These are phyloP conservation scores for Juglanconis sp. DNA, from an alignment of 2,329 filamentous ascomycete species.

Conservation along the genomic window DNA sequence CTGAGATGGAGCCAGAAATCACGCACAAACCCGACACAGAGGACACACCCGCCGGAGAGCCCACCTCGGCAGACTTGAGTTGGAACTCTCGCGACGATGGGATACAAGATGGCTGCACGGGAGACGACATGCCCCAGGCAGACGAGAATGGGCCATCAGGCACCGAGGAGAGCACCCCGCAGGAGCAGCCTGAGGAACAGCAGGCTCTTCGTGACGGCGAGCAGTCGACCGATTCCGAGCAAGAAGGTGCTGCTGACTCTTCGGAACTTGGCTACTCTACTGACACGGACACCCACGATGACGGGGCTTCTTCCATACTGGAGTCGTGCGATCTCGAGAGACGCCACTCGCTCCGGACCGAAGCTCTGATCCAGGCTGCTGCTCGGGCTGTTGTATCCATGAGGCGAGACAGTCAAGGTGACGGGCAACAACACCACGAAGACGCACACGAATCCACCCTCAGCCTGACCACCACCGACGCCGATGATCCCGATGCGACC, in stretches of 20 bases:
- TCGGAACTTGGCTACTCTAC: constrained; percentile 17
- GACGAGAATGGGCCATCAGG: neutral
- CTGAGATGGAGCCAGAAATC: neutral
- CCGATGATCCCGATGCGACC: constrained; percentile 16
- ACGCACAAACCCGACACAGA: neutral
- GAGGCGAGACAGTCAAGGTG: constrained; percentile 25
- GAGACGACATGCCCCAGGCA: neutral
- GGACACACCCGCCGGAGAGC: neutral
- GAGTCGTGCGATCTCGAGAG: constrained; percentile 26
- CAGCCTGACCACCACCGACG: constrained; percentile 19
- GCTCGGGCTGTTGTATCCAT: constrained; percentile 47
- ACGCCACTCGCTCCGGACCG: constrained; percentile 42
- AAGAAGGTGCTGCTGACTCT: neutral
- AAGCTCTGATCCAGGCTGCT: constrained; percentile 52
- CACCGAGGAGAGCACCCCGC: neutral
- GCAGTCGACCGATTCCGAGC: neutral
- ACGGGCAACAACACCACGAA: constrained; percentile 17
- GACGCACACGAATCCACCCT: constrained; percentile 20
- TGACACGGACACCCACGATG: constrained; percentile 6
- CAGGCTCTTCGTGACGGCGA: neutral
- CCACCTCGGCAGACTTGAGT: neutral
- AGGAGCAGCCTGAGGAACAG: neutral
- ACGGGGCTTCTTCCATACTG: constrained; percentile 15
- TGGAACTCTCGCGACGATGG: neutral
- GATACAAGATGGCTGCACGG: neutral